Conservation (phyloP, 352 stramenopile genomes). For the Pythium rhizo-oryzae region DNA sequence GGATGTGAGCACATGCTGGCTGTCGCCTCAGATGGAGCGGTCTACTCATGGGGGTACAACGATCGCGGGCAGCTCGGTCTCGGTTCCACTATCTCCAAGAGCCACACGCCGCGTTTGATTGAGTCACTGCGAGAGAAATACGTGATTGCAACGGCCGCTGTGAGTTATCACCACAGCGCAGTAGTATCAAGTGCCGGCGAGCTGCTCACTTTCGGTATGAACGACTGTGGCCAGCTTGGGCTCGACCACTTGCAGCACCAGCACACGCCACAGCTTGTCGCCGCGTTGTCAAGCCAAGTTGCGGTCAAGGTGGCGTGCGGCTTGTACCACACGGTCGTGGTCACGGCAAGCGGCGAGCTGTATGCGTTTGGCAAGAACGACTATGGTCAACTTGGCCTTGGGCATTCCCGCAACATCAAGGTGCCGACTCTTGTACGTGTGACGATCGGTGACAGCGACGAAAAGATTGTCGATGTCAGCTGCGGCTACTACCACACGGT, state of each 20-base stretch:
- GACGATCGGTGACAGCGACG: conserved; percentile 60
- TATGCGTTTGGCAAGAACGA: conserved; percentile 89
- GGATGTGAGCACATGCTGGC: conserved; percentile 89
- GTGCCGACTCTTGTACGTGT: conserved; percentile 73
- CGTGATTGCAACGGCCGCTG: conserved; percentile 64
- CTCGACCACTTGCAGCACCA: conserved; percentile 86
- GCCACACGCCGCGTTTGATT: conserved; percentile 80
- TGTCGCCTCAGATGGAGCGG: conserved; percentile 68
- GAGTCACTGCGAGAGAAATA: conserved; percentile 87
- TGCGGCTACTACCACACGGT: conserved; percentile 89
- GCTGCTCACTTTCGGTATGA: conserved; percentile 88
- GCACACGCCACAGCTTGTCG: conserved; percentile 80
- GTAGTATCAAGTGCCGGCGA: conserved; percentile 78
- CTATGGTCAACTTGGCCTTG: conserved; percentile 84
- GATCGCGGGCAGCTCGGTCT: conserved; percentile 84
- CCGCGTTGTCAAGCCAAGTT: conserved; percentile 70
- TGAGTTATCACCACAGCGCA: conserved; percentile 89
- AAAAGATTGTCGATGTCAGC: conserved; percentile 77
- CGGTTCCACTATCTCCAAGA: conserved; percentile 86
- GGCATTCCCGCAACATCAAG: conserved; percentile 79
- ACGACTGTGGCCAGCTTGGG: conserved; percentile 85
- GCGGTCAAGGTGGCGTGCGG: conserved; percentile 74
- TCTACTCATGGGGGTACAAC: conserved; percentile 90
- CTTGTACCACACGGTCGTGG: conserved; percentile 78
- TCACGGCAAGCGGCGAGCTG: conserved; percentile 70